Evolutionary conservation across 2,329 filamentous ascomycete species (phyloP).

Genomic region (Bipolaris cookei): DNA sequence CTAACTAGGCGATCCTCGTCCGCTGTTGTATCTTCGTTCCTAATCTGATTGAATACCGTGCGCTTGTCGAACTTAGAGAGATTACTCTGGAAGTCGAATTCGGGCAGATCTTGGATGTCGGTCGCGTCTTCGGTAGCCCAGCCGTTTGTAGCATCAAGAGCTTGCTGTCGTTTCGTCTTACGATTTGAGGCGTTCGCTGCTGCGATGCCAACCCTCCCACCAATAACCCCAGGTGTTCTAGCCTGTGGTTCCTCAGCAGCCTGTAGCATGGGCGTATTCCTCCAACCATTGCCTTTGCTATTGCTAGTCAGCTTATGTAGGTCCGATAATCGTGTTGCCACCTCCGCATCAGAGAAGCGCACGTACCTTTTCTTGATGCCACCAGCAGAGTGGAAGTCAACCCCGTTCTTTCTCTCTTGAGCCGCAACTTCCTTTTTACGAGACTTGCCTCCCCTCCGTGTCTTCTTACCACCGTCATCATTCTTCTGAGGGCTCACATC

Average conservation of each 20-base stretch:
- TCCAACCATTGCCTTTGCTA: conserved; percentile 68
- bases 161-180: conserved; percentile 56
- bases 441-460: conserved; percentile 54
- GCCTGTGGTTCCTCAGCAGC: conserved; percentile 54
- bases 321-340: background rate
- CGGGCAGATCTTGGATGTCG: conserved; percentile 88
- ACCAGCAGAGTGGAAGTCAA: conserved; percentile 33
- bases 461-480: conserved; percentile 53
- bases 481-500: conserved; percentile 38
- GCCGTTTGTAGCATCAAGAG: conserved; percentile 70
- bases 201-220: conserved; percentile 45
- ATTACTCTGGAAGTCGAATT: conserved; percentile 91
- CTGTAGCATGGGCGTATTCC: conserved; percentile 71
- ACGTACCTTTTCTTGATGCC: conserved; percentile 44
- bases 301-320: conserved; percentile 17
- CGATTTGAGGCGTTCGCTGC: conserved; percentile 49
- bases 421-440: conserved; percentile 54
- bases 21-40: conserved; percentile 85
- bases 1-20: conserved; percentile 89
- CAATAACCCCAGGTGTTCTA: conserved; percentile 48
- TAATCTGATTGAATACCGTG: conserved; percentile 88
- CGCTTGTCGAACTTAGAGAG: conserved; percentile 95
- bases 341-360: conserved; percentile 30
- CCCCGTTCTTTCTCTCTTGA: conserved; percentile 47
- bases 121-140: conserved; percentile 97